Evolutionary conservation across 768 basidiomycete genomes (phyloP).

Genomic region (Psilocybe subaeruginosa): DNA sequence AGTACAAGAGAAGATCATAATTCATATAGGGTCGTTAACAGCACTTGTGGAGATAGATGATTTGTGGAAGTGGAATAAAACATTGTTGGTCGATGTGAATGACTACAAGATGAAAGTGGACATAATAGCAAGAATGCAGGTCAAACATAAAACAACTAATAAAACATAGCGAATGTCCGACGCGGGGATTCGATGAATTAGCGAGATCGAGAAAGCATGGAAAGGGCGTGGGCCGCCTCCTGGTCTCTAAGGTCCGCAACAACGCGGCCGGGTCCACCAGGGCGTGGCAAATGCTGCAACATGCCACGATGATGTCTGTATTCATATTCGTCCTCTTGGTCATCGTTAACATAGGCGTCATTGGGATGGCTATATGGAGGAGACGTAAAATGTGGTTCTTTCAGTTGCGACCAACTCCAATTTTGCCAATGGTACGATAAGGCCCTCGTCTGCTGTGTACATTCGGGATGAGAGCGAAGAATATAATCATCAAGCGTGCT

Average conservation of each 20-base stretch:
- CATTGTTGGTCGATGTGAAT: neutral
- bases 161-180: neutral
- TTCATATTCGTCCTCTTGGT: conserved; percentile 15
- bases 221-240: conserved; percentile 26
- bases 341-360: conserved; percentile 19
- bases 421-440: conserved; percentile 33
- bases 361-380: conserved; percentile 10
- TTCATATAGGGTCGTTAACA: neutral
- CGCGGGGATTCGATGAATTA: conserved; percentile 10
- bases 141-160: neutral
- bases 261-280: conserved; percentile 9
- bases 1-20: neutral
- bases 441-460: conserved; percentile 15
- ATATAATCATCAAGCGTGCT: conserved; percentile 32
- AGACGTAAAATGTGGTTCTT: conserved; percentile 32
- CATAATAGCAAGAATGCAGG: neutral
- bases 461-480: conserved; percentile 33
- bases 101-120: conserved; percentile 5
- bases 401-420: conserved; percentile 50
- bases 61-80: neutral
- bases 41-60: neutral
- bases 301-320: neutral
- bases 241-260: conserved; percentile 19
- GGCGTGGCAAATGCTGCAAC: conserved; percentile 1
- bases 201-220: conserved; percentile 22